A percentile compares a stretch with the other conserved stretches of the same genome.
Conservation (phyloP, 306 rosid genomes). For the Fragaria iinumae region DNA sequence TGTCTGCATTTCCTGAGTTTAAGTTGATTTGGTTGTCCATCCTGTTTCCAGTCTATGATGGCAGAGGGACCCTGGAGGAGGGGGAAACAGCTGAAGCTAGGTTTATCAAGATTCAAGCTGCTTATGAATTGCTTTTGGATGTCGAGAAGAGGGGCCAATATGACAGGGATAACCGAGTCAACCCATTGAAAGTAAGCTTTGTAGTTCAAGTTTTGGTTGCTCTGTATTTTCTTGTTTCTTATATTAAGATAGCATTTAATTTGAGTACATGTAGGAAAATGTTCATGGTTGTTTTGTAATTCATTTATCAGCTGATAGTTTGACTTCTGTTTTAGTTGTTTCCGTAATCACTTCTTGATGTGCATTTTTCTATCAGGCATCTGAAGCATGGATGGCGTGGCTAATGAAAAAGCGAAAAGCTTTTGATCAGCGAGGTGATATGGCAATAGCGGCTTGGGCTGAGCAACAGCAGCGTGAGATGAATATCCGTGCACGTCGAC, state of each 20-base stretch:
- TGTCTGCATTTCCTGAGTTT: not conserved
- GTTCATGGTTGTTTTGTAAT: not conserved
- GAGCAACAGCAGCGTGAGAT: constrained; percentile 93
- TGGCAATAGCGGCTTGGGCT: constrained; percentile 98
- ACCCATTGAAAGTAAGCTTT: constrained; percentile 85
- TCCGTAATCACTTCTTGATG: constrained; percentile 21
- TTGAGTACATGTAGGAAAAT: not conserved
- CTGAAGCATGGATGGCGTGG: constrained; percentile 99
- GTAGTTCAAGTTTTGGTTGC: not conserved
- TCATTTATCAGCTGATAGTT: not conserved
- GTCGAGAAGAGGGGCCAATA: constrained; percentile 61
- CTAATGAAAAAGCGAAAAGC: constrained; percentile 86
- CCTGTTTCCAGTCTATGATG: constrained; percentile 59
- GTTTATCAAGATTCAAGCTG: constrained; percentile 96
- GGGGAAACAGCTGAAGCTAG: constrained; percentile 96
- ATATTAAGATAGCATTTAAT: not conserved
- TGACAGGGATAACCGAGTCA: constrained; percentile 79
- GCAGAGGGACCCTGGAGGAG: constrained; percentile 88
- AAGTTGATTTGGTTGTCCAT: constrained; percentile 19
- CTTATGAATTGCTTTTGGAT: constrained; percentile 82
- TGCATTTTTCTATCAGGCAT: constrained; percentile 60
- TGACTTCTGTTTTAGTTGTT: constrained; percentile 10
- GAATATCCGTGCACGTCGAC: constrained; percentile 79
- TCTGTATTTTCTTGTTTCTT: constrained; percentile 2
- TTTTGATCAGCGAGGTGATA: constrained; percentile 90